phyloP scores from a whole-genome alignment of 306 rosid species.

The Albizia julibrissin region DNA sequence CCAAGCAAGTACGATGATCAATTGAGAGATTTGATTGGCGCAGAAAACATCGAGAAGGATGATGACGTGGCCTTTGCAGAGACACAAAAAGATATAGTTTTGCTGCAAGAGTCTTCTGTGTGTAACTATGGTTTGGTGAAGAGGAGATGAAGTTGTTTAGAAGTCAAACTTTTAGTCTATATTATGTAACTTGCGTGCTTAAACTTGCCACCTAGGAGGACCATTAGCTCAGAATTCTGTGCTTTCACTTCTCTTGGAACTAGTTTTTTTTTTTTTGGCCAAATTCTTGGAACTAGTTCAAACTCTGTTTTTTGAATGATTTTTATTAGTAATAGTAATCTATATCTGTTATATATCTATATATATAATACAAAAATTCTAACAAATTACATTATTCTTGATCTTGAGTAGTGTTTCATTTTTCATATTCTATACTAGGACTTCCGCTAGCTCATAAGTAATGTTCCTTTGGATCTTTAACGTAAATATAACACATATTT shows the following conservation, averaged over 20 bases:
- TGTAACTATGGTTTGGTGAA: slow-evolving; percentile 50
- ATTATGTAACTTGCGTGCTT: background rate
- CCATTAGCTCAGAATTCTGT: background rate
- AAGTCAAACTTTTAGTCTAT: background rate
- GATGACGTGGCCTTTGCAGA: slow-evolving; percentile 46
- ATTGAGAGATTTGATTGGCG: slow-evolving; percentile 46
- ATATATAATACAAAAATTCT: no score
- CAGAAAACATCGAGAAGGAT: slow-evolving; percentile 35
- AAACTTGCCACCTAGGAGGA: background rate
- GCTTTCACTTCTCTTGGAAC: background rate
- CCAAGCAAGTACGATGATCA: slow-evolving; percentile 60
- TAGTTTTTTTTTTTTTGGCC: no score
- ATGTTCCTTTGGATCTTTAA: no score
- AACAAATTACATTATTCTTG: background rate
- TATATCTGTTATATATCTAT: no score
- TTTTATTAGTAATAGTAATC: background rate
- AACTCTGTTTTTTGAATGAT: background rate
- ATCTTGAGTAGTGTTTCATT: background rate
- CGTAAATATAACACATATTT: no score
- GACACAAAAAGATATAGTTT: slow-evolving; percentile 29
- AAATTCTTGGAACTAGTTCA: background rate
- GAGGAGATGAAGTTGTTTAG: slow-evolving; percentile 43
- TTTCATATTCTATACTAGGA: background rate
- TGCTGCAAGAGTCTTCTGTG: slow-evolving; percentile 34
- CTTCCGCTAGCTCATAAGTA: background rate